Conservation (phyloP, 192 early-diverging fungal species). For the Rhizoclosmatium sp. region DNA sequence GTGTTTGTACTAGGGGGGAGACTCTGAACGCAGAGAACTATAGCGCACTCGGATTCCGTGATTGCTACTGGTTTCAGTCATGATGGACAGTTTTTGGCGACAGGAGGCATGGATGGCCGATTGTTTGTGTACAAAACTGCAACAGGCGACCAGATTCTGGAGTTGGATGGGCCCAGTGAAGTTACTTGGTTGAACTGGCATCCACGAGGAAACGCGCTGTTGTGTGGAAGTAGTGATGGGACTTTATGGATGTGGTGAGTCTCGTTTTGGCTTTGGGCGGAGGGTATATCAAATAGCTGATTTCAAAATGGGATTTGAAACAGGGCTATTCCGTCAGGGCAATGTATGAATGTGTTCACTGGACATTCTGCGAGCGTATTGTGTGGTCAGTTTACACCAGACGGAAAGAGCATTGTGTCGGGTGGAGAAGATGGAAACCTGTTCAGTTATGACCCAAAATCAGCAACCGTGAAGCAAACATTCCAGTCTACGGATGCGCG, state of each 20-base stretch:
- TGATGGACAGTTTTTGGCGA: slow-evolving; percentile 85
- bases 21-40: neutral
- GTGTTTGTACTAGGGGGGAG: neutral
- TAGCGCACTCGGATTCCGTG: slow-evolving; percentile 86
- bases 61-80: slow-evolving; percentile 80
- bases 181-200: slow-evolving; percentile 97
- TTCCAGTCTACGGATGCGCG: slow-evolving; percentile 79
- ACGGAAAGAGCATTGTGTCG: slow-evolving; percentile 60
- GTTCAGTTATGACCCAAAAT: slow-evolving; percentile 78
- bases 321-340: slow-evolving; percentile 89
- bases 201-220: slow-evolving; percentile 86
- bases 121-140: slow-evolving; percentile 75
- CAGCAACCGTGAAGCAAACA: slow-evolving; percentile 69
- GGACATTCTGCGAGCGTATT: slow-evolving; percentile 87
- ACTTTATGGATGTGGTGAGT: slow-evolving; percentile 98
- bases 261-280: slow-evolving; percentile 54
- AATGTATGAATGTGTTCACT: slow-evolving; percentile 93
- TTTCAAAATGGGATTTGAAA: slow-evolving; percentile 68
- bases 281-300: no score
- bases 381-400: slow-evolving; percentile 88
- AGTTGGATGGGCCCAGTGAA: slow-evolving; percentile 90
- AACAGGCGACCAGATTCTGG: slow-evolving; percentile 66
- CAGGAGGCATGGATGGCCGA: slow-evolving; percentile 96
- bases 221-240: slow-evolving; percentile 88
- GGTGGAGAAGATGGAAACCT: slow-evolving; percentile 21